A percentile compares a stretch with the other conserved stretches of the same genome.
Evolutionary conservation across 768 basidiomycete species (phyloP).

Genomic region (Mycena leptocephala): DNA sequence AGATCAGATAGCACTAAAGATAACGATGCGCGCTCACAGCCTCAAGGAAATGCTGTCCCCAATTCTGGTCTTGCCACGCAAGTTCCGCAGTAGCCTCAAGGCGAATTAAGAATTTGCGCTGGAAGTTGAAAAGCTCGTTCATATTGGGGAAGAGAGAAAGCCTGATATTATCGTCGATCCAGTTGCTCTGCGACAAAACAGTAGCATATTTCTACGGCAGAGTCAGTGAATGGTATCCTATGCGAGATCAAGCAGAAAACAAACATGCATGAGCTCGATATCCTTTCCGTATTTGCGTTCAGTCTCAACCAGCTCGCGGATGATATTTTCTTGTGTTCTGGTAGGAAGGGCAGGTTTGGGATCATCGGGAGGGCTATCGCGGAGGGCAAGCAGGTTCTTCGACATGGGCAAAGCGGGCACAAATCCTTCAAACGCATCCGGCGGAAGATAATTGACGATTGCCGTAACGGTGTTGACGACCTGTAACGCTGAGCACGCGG

Average conservation of each 20-base stretch:
- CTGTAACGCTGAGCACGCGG: not conserved
- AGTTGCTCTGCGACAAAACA: slow-evolving; percentile 83
- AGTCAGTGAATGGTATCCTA: slow-evolving; percentile 31
- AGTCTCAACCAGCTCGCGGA: no score
- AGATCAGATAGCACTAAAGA: slow-evolving; percentile 65
- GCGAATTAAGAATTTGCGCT: no score
- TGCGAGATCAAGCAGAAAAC: slow-evolving; percentile 37
- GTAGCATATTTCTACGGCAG: slow-evolving; percentile 86
- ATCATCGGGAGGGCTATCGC: not conserved
- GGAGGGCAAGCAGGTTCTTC: not conserved
- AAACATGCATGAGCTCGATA: slow-evolving; percentile 94
- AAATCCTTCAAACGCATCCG: no score
- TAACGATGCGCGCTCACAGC: slow-evolving; percentile 70
- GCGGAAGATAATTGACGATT: no score
- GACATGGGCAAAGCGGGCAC: no score
- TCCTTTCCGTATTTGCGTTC: no score
- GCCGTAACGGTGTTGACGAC: no score
- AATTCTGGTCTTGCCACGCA: no score
- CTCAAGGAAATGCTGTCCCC: slow-evolving; percentile 81
- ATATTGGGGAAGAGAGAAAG: no score
- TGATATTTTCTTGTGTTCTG: slow-evolving; percentile 53
- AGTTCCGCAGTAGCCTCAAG: no score
- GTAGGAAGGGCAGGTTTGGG: not conserved
- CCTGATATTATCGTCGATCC: no score
- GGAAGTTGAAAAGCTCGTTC: no score